Base-by-base conservation (phyloP, 768 basidiomycete genomes). In the Dictyophora rubrovolvata region DNA sequence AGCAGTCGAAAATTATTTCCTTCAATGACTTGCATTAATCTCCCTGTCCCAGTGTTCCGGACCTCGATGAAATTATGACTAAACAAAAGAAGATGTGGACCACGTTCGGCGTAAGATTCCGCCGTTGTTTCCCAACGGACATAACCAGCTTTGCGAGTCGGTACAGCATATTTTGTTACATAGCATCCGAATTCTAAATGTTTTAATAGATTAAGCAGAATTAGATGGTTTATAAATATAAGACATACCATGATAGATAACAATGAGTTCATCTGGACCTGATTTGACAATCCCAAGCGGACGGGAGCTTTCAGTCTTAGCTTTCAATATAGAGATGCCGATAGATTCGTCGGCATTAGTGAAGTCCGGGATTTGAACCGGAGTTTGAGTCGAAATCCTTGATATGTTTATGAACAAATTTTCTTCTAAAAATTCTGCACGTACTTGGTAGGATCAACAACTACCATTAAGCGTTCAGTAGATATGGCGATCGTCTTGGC, bases 11-110 rank as follows among this genome's bases (percentile, higher is more conserved):
- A 78, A 64, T 89, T 86, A 11, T 65, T 64, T 0, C 77, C 89
- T 65, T 89, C 86, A 48, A 92, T 82, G n/a, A 90, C 86, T 70
- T 93, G 90, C n/a, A 84, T 80, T 18, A 93, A 80, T 54, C 79
- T 70, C 4, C 87, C 84, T 1, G 84, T 85, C 14, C 73, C 70
- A 23, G 82, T 71, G 60, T 81, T 75, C 57, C 90, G 81, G 23
- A 92, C 74, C 68, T 93, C 90, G 65, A 93, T 76, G 68, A 87
- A 92, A 58, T 82, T 77, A 16, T 80, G 65, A 7, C 87, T 89
- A 71, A 92, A 81, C 33, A 93, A 79, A 18, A 93, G 74, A 63
- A 92, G 61, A 64, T 89, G 79, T 6, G 75, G 75, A 9, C 79
- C 79, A 14, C 86, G 82, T 49, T 79, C 70, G 10, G 83, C 79